Base-by-base conservation (phyloP, 2,329 filamentous ascomycete genomes). In the Penicillium sp. region DNA sequence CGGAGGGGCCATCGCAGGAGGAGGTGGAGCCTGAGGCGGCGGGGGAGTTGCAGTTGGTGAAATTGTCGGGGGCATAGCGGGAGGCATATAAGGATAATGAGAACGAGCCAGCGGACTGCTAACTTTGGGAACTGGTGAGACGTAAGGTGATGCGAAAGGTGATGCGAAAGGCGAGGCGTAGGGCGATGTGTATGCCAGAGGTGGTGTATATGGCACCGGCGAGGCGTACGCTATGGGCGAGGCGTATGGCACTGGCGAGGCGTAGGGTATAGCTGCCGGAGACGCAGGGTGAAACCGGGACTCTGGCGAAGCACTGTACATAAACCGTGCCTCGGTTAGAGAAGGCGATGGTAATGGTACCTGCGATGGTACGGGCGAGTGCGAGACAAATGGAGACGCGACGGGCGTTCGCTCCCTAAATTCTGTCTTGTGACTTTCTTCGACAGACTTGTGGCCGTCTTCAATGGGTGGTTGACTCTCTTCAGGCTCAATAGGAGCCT, bases 101-200 rank as follows among this genome's bases (percentile, higher is more conserved):
- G 61, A 60, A 46, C 66, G 66, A 40, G 69, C 65, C 40, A 71
- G 65, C 18, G 73, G 72, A 42, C 67, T 72, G 63, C 65, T 65
- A 45, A 68, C 56, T 59, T 69, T 70, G 39, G 66, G 63, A 3
- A 64, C 46, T 2, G 67, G 67, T 9, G 67, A 68, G 17, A 61
- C 58, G 40, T 62, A 54, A 20, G 51, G 55, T 41, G 48, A 34
- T 13, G 44, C 47, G 40, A 61, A 54, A 20, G 51, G 55, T 41
- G 48, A 34, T 13, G 44, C 47, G 44, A 45, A 18, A 24, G 54
- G 40, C 10, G 58, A 56, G 26, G 53, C 51, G 55, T 54, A 56
- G 13, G 49, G 43, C 18, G 61, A 59, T 26, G 51, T 45, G 55
- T 55, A 61, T 29, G 59, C 50, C 13, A 9, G 26, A 3, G 39